These are phyloP conservation scores for Rhytidiadelphus loreus DNA, from an alignment of 225 moss, liverwort and hornwort species.

Conservation along the genomic window DNA sequence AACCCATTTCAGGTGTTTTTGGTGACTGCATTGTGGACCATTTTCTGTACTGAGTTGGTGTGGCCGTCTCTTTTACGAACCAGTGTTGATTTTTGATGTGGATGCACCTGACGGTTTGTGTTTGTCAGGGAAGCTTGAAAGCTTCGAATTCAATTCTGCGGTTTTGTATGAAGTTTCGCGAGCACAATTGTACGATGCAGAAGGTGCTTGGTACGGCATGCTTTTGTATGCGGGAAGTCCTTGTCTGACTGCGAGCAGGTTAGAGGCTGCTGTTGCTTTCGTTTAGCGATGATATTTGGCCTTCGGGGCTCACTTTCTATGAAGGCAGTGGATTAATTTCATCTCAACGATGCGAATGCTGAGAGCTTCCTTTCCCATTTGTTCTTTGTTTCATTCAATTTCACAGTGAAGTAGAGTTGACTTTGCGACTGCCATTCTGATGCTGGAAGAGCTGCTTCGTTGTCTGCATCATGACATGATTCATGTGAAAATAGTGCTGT, in stretches of 20 bases:
- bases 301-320: too few relatives aligned
- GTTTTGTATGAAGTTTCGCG: background rate
- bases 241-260: background rate
- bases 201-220: background rate
- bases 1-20: background rate
- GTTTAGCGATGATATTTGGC: background rate
- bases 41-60: background rate
- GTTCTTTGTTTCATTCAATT: background rate
- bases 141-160: background rate
- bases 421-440: background rate
- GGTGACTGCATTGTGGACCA: background rate
- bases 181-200: too few relatives aligned
- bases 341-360: background rate
- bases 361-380: background rate
- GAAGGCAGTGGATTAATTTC: too few relatives aligned
- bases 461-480: background rate
- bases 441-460: background rate
- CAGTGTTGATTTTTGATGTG: background rate
- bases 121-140: background rate
- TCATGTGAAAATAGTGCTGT: too few relatives aligned
- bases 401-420: background rate
- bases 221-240: background rate
- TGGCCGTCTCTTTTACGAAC: background rate
- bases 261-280: background rate
- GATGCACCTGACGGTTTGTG: background rate